Evolutionary conservation across 306 rosid species (phyloP), one percentile per base, ranked within the genome.

Genomic region (Ammopiptanthus mongolicus): DNA sequence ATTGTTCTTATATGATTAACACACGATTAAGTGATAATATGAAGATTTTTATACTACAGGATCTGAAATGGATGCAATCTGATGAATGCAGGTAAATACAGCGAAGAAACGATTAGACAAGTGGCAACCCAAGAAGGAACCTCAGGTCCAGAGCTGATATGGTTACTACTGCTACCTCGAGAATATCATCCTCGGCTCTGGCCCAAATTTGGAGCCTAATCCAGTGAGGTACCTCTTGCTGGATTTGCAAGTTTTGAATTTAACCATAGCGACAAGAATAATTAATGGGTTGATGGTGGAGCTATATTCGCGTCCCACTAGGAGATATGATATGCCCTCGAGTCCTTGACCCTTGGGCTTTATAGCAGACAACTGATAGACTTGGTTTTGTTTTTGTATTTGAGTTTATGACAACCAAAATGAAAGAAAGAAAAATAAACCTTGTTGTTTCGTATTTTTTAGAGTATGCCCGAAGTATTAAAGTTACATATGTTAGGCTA

Each of bases 61-160:
- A 25, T 25, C 28, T 25, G 44, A 37, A 37, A 37, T 37, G 44
- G 44, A 12, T 37, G 44, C 44, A 37, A 37, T 37, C 44, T 37
- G 31, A 56, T n/a, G 17, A 41, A 19, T 46, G 70, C 85, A 88
- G 93, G 90, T 88, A 39, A 75, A 72, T 13, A 78, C 9, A 6
- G 76, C 90, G 5, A 88, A 25, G 59, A 29, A 60, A 14, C 84
- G 87, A 22, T 36, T 88, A 84, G 76, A 82, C 13, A 80, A 80
- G 42, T 88, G 89, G 87, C 89, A 82, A 0, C 64, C 66, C 29
- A 63, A 78, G 57, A 70, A 73, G 63, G 62, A 78, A 23, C 42
- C 78, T 22, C 76, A 63, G 5, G 17, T 15, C 2, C 67, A 76
- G 4, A n/a, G 7, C 28, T 31, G 22, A 69, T 18, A 8, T 8